These are phyloP conservation scores for Starmerella scarabaei DNA, from an alignment of 805 yeast species.

Conservation along the genomic window DNA sequence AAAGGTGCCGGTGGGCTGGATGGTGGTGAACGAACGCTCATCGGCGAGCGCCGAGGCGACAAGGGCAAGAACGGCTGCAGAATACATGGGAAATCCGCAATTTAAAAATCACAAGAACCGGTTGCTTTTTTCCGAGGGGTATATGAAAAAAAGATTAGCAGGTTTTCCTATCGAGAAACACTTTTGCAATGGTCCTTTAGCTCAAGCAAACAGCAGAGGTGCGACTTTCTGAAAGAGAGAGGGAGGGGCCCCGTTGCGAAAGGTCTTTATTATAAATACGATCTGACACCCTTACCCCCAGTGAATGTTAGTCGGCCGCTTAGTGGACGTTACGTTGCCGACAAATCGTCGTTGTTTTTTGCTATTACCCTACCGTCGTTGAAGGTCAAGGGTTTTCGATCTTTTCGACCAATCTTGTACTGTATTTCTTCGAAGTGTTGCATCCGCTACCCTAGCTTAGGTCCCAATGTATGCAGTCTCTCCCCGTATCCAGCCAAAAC, in stretches of 20 bases:
- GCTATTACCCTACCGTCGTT: not conserved
- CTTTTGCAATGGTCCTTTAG: too few species aligned
- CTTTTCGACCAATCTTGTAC: not conserved
- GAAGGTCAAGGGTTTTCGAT: not conserved
- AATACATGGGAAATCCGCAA: too few species aligned
- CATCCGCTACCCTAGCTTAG: not conserved
- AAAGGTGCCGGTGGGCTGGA: conserved; percentile 23
- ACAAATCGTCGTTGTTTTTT: not conserved
- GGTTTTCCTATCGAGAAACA: too few species aligned
- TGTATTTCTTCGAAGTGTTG: not conserved
- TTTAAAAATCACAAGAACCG: too few species aligned
- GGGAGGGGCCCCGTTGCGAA: not conserved
- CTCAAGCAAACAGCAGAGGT: too few species aligned
- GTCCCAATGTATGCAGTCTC: not conserved
- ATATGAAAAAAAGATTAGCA: too few species aligned
- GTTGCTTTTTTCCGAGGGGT: too few species aligned
- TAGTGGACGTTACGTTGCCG: not conserved
- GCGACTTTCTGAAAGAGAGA: not conserved
- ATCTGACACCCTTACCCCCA: not conserved
- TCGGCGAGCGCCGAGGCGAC: conserved; percentile 20
- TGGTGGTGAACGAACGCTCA: conserved; percentile 21
- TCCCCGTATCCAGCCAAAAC: conserved; percentile 1
- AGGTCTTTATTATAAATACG: not conserved
- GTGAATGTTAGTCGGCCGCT: not conserved
- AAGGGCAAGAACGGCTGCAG: conserved; percentile 10